These are phyloP conservation scores for Oehlia diaphana DNA, from an alignment of 192 early-diverging fungal species.

Conservation along the genomic window DNA sequence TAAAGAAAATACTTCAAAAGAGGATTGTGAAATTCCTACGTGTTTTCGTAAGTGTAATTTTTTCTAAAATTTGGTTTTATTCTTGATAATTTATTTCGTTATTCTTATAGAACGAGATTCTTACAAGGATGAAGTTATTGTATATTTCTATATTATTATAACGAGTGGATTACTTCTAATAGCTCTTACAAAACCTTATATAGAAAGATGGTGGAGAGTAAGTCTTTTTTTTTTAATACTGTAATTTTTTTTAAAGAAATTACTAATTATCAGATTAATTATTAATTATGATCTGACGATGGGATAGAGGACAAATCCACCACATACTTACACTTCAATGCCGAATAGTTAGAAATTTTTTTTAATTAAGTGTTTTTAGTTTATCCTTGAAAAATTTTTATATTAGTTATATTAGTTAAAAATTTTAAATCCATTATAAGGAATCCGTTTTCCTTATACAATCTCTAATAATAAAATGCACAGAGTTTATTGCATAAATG, in stretches of 20 bases:
- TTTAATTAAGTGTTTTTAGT: too few relatives aligned
- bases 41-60: slow-evolving; percentile 15
- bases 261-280: not conserved
- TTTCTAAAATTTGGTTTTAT: not conserved
- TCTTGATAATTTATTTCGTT: not conserved
- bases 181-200: not conserved
- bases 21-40: slow-evolving; percentile 5
- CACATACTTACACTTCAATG: slow-evolving; percentile 17
- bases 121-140: slow-evolving; percentile 16
- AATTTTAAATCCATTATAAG: too few relatives aligned
- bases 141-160: slow-evolving; percentile 20
- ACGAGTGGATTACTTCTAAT: slow-evolving; percentile 15
- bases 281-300: not conserved
- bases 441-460: too few relatives aligned
- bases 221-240: not conserved
- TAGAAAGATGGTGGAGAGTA: slow-evolving; percentile 8
- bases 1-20: not conserved
- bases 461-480: too few relatives aligned
- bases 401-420: too few relatives aligned
- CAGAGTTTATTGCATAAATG: too few relatives aligned
- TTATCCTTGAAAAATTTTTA: too few relatives aligned
- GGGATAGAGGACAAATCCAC: slow-evolving; percentile 1
- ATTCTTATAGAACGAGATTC: slow-evolving; percentile 13
- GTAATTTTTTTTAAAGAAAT: not conserved
- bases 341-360: not conserved